Evolutionary conservation across 164 flowering plant genomes (phyloP).

Genomic region (Sextonia rubra): DNA sequence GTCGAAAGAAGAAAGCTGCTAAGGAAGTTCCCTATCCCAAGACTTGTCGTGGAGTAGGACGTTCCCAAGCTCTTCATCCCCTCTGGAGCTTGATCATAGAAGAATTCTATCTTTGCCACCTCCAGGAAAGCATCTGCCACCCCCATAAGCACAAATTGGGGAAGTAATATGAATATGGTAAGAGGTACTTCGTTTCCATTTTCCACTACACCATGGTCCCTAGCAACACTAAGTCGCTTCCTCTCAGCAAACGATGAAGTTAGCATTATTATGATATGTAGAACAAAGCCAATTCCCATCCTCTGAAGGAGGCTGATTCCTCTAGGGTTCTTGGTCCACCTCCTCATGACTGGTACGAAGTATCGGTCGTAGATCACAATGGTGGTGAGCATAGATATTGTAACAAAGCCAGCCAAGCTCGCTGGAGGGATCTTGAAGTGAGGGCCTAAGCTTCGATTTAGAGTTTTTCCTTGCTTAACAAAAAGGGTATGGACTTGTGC

Average conservation of each 20-base stretch:
- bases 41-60: conserved; percentile 16
- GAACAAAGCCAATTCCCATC: conserved; percentile 49
- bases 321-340: conserved; percentile 39
- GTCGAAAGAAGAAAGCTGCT: conserved; percentile 21
- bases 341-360: conserved; percentile 35
- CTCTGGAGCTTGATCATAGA: conserved; percentile 28
- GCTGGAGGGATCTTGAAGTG: conserved; percentile 62
- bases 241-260: conserved; percentile 48
- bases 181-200: conserved; percentile 12
- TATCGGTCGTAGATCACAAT: conserved; percentile 39
- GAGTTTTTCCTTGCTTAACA: conserved; percentile 42
- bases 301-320: conserved; percentile 61
- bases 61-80: conserved; percentile 29
- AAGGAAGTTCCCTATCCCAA: conserved; percentile 26
- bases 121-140: conserved; percentile 23
- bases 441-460: conserved; percentile 30
- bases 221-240: conserved; percentile 29
- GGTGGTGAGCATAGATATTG: conserved; percentile 45
- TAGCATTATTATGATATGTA: conserved; percentile 40
- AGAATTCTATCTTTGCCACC: conserved; percentile 26
- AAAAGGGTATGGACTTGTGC: conserved; percentile 41
- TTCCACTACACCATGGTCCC: conserved; percentile 8
- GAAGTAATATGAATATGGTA: conserved; percentile 22
- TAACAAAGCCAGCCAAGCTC: conserved; percentile 41
- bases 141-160: conserved; percentile 22